Evolutionary conservation across 352 stramenopile species (phyloP), one percentile per base, ranked within the genome.

Genomic region (Phytophthora rubi): DNA sequence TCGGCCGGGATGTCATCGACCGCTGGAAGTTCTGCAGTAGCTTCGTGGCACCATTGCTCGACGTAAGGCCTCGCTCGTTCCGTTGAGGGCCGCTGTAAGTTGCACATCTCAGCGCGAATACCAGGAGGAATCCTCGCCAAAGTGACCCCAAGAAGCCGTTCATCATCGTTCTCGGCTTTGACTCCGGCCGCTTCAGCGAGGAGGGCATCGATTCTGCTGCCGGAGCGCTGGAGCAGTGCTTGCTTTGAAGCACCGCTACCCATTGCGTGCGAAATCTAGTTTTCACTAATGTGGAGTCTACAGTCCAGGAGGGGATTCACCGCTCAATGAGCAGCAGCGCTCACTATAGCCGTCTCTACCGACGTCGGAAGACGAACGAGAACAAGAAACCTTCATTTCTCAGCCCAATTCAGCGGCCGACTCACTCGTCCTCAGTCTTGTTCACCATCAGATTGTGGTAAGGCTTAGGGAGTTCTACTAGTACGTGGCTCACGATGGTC

Each of bases 221-320:
- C 71, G 2, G 75, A 81, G 45, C 64, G 69, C 39, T 75, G 77
- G 35, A 75, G 37, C 53, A 70, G 13, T 18, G 55, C 54, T 44
- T 68, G 53, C 26, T 71, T 71, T 12, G 77, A 82, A 23, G 78
- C 69, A 6, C 77, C 74, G 28, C 75, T 74, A 30, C 77, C 77
- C 77, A 84, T 84, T 58, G n/a, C 28, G 35, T 8, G 23, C 10
- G 32, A 39, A 21, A 4, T 45, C 5, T 23, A 6, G 1, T 64
- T 67, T 68, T 45, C 44, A 65, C 21, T 12, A 68, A 13, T 75
- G 68, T 53, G 12, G 26, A 44, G 37, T n/a, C 12, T 3, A 15
- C 47, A 15, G 16, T 6, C n/a, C 16, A 55, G 37, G 26, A 62
- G 32, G 45, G 51, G 53, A 47, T 48, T 13, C 18, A 51, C 37